Base-by-base conservation (phyloP, 73 alveolate species). In the Uronychia binucleata region DNA sequence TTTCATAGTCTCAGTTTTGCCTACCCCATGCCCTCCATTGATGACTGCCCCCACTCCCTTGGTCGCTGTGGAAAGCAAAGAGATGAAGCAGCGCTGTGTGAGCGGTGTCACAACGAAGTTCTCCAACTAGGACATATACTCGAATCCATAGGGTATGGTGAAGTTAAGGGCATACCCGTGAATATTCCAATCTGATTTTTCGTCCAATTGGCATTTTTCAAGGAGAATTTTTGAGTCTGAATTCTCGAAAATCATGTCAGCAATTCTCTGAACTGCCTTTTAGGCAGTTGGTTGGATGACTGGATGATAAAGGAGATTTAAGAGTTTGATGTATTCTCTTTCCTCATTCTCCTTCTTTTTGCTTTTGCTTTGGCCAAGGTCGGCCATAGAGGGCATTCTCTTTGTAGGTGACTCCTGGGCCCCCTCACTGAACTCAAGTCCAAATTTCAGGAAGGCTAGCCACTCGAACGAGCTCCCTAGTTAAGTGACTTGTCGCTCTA, bases 1-100 rank as follows among this genome's bases (percentile, higher is more conserved):
- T 88, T 94, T 91, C 31, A 94, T 88, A 77, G 98, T 94, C 77
- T 94, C 98, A 26, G 98, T 94, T 94, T 94, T 94, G 8, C 98
- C 98, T 34, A 93, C 92, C 75, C 98, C 96, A 58, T 91, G 89
- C 1, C 90, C 88, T n/a, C 98, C 98, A 85, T 87, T 90, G 31
- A 94, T 84, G 0, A 91, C 32, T 0, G 96, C 95, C 13, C 98
- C 98, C 34, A 93, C 80, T 28, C 57, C 77, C 33, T 80, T 81
- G 75, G 88, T 81, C 34, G 87, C 88, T 26, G 96, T 90, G 5
- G 92, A 81, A 90, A 94, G 86, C 89, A 94, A 80, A 79, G 86
- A 88, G 78, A 87, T 77, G 58, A 91, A 84, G 74, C 94, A 88
- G 78, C 95, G 90, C 77, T 94, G 92, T 26, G 96, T 94, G 25